Evolutionary conservation across 2,329 filamentous ascomycete genomes (phyloP), one percentile per base, ranked within the genome.

Genomic region (Teratosphaeria nubilosa): DNA sequence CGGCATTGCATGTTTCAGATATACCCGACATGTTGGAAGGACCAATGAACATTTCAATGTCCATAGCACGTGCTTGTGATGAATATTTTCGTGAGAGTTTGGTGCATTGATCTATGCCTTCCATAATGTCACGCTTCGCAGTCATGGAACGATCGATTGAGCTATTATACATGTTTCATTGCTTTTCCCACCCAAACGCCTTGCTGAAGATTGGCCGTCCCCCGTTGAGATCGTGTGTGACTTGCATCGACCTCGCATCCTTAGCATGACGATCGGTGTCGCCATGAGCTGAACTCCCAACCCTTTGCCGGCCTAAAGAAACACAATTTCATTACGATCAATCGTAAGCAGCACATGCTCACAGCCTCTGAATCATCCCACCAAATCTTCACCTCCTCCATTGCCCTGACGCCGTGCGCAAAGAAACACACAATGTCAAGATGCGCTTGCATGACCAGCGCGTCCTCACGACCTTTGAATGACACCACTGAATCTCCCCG

Each of bases 401-500:
- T 16, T n/a, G 13, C 16, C 34, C 34, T 16, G 5, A 41, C 11
- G 34, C 34, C 34, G 16, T 14, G 16, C 16, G 13, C 13, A 5
- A 16, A 41, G 34, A 41, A 41, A 7, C 34, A 7, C 34, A 41
- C 34, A 16, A 41, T 16, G 34, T n/a, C 13, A 16, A 14, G 34
- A 41, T n/a, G 16, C 13, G 2, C 14, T 2, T 41, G 16, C 9
- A 20, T 6, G 9, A 48, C 16, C 41, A 48, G 13, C n/a, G 6
- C 10, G 16, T n/a, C n/a, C 41, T 48, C n/a, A 48, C 20, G n/a
- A 16, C 20, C 41, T 22, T 20, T 48, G n/a, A 41, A 67, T 60
- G 9, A 25, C 58, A 5, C 66, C 66, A 22, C 69, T 70, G 55
- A 78, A 74, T 30, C 76, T 65, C 2, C 75, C 75, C 5, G 71